Percentiles rank a stretch among this genome's conserved stretches.
Conservation (phyloP, 495 filamentous ascomycete species). For the Penicillium taxi region DNA sequence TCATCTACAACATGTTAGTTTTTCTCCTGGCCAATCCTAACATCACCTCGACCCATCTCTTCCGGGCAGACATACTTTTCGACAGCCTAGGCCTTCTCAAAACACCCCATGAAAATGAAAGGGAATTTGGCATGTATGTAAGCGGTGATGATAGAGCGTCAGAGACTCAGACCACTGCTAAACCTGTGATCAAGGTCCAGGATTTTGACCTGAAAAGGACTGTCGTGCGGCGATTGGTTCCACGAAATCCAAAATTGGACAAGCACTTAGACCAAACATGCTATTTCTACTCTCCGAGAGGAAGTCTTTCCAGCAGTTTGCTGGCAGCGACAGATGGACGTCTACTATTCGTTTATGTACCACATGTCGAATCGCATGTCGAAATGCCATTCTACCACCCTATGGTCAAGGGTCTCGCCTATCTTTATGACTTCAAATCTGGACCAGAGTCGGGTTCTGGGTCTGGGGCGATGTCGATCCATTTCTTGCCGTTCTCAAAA, state of each 20-base stretch:
- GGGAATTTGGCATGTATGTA: conserved; percentile 6
- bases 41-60: conserved; percentile 72
- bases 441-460: conserved; percentile 1
- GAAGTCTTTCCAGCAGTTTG: neutral
- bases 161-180: neutral
- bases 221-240: conserved; percentile 67
- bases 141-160: neutral
- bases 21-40: conserved; percentile 81
- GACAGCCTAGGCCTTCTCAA: conserved; percentile 36
- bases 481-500: conserved; percentile 21
- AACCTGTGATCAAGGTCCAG: conserved; percentile 32
- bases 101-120: conserved; percentile 24
- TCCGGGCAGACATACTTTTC: conserved; percentile 76
- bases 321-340: too few species aligned
- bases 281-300: conserved; percentile 47
- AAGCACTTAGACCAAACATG: conserved; percentile 70
- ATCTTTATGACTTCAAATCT: conserved; percentile 54
- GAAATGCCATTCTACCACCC: conserved; percentile 87
- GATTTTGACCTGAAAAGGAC: conserved; percentile 51
- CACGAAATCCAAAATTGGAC: conserved; percentile 72
- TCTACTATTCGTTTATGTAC: conserved; percentile 67
- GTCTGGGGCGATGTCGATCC: conserved; percentile 22
- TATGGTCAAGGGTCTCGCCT: conserved; percentile 59
- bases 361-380: conserved; percentile 53
- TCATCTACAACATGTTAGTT: conserved; percentile 57